These are phyloP conservation scores for Phytophthora megakarya DNA, from an alignment of 352 stramenopile species.

Conservation along the genomic window DNA sequence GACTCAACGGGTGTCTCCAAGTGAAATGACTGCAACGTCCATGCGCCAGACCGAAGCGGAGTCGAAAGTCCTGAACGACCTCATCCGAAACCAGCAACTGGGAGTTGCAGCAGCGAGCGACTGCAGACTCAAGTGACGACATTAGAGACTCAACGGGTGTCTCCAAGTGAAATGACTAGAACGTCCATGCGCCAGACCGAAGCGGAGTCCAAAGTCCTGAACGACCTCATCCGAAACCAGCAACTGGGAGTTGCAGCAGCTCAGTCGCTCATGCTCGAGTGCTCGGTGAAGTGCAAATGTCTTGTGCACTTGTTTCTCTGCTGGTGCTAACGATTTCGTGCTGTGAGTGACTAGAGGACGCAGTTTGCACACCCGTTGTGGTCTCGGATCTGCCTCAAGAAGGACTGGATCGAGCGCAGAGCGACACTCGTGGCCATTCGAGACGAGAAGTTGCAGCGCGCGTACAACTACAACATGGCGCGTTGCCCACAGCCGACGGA, in stretches of 20 bases:
- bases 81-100: slow-evolving; percentile 20
- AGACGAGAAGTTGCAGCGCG: slow-evolving; percentile 27
- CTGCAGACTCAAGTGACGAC: slow-evolving; percentile 12
- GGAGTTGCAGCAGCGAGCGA: slow-evolving; percentile 26
- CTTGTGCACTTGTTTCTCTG: neutral
- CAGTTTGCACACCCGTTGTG: slow-evolving; percentile 32
- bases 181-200: neutral
- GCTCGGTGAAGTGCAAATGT: slow-evolving; percentile 12
- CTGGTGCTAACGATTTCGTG: neutral
- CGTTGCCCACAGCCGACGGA: slow-evolving; percentile 1
- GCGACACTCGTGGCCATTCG: slow-evolving; percentile 22
- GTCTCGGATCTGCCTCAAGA: slow-evolving; percentile 30
- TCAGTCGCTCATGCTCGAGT: slow-evolving; percentile 33
- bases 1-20: slow-evolving; percentile 2
- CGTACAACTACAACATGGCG: slow-evolving; percentile 25
- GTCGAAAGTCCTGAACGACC: slow-evolving; percentile 7
- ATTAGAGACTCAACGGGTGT: slow-evolving; percentile 6
- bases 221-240: slow-evolving; percentile 3
- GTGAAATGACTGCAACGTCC: neutral
- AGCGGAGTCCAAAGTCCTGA: slow-evolving; percentile 11
- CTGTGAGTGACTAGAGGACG: slow-evolving; percentile 12
- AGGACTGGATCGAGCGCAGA: slow-evolving; percentile 18
- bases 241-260: slow-evolving; percentile 29
- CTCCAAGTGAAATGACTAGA: neutral
- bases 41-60: neutral